phyloP scores from a whole-genome alignment of 164 flowering plant genomes.

The Macadamia tetraphylla region DNA sequence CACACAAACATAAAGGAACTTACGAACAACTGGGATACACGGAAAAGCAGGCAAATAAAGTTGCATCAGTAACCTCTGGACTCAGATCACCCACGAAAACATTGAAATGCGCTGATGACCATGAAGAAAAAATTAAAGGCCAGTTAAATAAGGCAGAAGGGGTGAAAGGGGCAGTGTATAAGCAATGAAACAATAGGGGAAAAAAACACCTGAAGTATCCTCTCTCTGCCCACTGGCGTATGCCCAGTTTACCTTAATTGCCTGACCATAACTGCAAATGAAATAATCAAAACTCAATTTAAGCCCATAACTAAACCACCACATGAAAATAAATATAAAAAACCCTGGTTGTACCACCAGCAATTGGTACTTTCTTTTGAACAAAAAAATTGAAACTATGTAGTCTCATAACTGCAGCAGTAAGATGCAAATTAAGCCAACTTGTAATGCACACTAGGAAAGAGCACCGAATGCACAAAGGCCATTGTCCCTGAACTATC shows the following conservation, averaged over 20 bases:
- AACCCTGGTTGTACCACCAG: too few relatives aligned
- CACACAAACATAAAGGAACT: constrained; percentile 24
- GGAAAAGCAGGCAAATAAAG: constrained; percentile 79
- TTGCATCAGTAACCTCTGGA: constrained; percentile 92
- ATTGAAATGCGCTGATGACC: constrained; percentile 64
- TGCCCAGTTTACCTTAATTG: constrained; percentile 99
- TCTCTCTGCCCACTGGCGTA: constrained; percentile 98
- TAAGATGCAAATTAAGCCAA: neutral
- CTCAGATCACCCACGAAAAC: constrained; percentile 91
- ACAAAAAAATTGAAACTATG: too few relatives aligned
- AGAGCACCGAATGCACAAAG: neutral
- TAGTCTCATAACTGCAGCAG: too few relatives aligned
- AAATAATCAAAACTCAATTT: neutral
- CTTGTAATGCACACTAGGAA: neutral
- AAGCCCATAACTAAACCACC: neutral
- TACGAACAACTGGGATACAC: constrained; percentile 87
- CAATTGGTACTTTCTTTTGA: too few relatives aligned
- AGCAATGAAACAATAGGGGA: neutral
- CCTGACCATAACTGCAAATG: constrained; percentile 86
- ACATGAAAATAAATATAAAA: neutral
- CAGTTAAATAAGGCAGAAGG: neutral
- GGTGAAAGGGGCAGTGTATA: neutral
- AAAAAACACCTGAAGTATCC: constrained; percentile 69
- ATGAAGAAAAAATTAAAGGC: constrained; percentile 6
- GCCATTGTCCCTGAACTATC: neutral